Evolutionary conservation across 345 rosid genomes (phyloP).

Genomic region (Pseudoturritis turrita): DNA sequence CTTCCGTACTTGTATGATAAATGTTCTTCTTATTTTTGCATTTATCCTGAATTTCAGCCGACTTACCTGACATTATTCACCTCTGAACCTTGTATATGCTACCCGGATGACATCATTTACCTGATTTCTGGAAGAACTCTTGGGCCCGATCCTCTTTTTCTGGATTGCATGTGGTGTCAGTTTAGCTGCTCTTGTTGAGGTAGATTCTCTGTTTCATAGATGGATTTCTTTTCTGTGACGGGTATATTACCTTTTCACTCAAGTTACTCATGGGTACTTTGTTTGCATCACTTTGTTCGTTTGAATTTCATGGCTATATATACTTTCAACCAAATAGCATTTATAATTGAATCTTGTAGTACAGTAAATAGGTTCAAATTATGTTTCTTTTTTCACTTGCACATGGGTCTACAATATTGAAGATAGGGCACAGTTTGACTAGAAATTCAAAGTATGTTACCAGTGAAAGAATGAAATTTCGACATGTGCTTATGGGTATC

Average conservation of each 20-base stretch:
- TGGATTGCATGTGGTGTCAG: slow-evolving; percentile 90
- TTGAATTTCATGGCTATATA: neutral
- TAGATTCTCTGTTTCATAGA: slow-evolving; percentile 15
- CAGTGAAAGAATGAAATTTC: neutral
- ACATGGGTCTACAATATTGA: neutral
- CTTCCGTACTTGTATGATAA: neutral
- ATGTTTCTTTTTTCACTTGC: neutral
- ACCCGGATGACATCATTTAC: slow-evolving; percentile 1
- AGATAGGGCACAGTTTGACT: neutral
- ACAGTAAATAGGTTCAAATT: neutral
- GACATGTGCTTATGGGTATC: neutral
- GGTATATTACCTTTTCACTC: neutral
- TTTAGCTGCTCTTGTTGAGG: slow-evolving; percentile 86
- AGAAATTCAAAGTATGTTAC: neutral
- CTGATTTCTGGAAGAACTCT: slow-evolving; percentile 55
- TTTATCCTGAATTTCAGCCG: neutral
- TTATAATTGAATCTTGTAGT: neutral
- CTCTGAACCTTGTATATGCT: slow-evolving; percentile 3
- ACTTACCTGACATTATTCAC: neutral
- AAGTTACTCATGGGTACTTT: neutral
- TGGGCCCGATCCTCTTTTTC: slow-evolving; percentile 70
- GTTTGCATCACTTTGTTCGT: neutral
- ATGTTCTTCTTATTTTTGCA: neutral
- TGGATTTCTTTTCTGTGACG: neutral
- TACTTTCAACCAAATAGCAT: neutral